A percentile compares a stretch with the other conserved stretches of the same genome.
Evolutionary conservation across 768 basidiomycete genomes (phyloP).

Genomic region (Phanerochaete carnosa): DNA sequence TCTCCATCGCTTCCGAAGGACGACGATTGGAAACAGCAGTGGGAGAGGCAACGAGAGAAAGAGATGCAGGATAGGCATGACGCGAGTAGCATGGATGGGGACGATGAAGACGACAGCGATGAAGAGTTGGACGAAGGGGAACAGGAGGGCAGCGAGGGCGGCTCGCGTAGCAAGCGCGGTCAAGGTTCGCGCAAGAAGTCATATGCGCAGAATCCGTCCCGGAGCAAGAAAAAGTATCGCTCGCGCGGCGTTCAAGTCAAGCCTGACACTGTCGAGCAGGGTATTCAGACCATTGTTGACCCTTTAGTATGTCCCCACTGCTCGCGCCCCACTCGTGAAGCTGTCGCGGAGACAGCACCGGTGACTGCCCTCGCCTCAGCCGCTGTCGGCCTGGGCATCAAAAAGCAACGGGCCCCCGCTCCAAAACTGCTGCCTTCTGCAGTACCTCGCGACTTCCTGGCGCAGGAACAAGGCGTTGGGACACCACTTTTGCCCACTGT

Average conservation of each 20-base stretch:
- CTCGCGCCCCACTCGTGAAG: constrained; percentile 14
- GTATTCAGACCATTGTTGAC: constrained; percentile 51
- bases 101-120: constrained; percentile 74
- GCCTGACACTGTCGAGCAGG: constrained; percentile 49
- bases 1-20: constrained; percentile 51
- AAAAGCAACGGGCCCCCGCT: constrained; percentile 10
- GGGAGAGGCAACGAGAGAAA: constrained; percentile 32
- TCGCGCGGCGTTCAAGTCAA: constrained; percentile 71
- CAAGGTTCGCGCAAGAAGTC: constrained; percentile 16
- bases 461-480: constrained; percentile 20
- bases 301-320: constrained; percentile 3
- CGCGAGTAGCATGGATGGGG: constrained; percentile 75
- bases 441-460: constrained; percentile 20
- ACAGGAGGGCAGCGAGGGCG: constrained; percentile 6
- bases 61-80: constrained; percentile 58
- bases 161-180: constrained; percentile 17
- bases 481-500: constrained; percentile 17
- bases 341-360: constrained; percentile 11
- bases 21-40: constrained; percentile 25
- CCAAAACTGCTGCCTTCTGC: constrained; percentile 19
- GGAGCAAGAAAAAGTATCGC: constrained; percentile 53
- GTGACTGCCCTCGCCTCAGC: not conserved
- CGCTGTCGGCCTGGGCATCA: constrained; percentile 8
- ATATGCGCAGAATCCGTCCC: constrained; percentile 24
- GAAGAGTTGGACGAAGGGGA: constrained; percentile 41